Evolutionary conservation across 1,284 basidiomycete genomes (phyloP).

Genomic region (Leccinum brunneo-olivaceum): DNA sequence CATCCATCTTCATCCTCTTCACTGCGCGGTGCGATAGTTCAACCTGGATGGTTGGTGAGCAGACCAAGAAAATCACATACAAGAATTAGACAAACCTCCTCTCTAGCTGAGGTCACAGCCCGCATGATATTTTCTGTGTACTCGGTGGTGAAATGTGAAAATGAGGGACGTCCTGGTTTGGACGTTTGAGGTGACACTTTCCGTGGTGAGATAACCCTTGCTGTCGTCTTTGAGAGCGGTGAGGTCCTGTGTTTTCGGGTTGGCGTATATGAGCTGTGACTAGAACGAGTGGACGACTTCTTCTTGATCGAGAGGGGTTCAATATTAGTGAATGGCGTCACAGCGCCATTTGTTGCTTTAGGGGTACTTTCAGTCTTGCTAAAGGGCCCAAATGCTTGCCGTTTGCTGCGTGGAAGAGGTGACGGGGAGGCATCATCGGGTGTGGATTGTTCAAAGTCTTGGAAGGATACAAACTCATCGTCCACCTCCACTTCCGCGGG

Average conservation of each 20-base stretch:
- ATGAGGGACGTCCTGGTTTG: slow-evolving; percentile 19
- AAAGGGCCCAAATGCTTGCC: slow-evolving; percentile 52
- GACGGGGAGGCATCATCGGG: slow-evolving; percentile 30
- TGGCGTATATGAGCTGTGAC: slow-evolving; percentile 36
- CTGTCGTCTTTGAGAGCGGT: slow-evolving; percentile 40
- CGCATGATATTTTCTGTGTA: slow-evolving; percentile 40
- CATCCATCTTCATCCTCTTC: slow-evolving; percentile 64
- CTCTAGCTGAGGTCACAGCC: slow-evolving; percentile 50
- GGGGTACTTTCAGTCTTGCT: slow-evolving; percentile 45
- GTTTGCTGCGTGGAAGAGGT: slow-evolving; percentile 60
- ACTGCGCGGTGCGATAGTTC: slow-evolving; percentile 58
- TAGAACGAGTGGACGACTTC: slow-evolving; percentile 51
- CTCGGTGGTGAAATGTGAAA: slow-evolving; percentile 27
- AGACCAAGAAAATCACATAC: not conserved
- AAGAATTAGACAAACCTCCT: slow-evolving; percentile 45
- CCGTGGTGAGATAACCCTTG: slow-evolving; percentile 45
- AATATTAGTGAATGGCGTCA: slow-evolving; percentile 29
- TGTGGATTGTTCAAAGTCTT: slow-evolving; percentile 23
- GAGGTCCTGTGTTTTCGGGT: slow-evolving; percentile 43
- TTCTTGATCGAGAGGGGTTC: slow-evolving; percentile 79
- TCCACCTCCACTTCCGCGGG: slow-evolving; percentile 39
- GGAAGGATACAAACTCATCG: slow-evolving; percentile 34
- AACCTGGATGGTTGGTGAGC: slow-evolving; percentile 38
- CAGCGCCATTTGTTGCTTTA: slow-evolving; percentile 29
- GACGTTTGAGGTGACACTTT: slow-evolving; percentile 47